Conservation (phyloP, 2,329 filamentous ascomycete species). For the Akanthomyces muscarius region DNA sequence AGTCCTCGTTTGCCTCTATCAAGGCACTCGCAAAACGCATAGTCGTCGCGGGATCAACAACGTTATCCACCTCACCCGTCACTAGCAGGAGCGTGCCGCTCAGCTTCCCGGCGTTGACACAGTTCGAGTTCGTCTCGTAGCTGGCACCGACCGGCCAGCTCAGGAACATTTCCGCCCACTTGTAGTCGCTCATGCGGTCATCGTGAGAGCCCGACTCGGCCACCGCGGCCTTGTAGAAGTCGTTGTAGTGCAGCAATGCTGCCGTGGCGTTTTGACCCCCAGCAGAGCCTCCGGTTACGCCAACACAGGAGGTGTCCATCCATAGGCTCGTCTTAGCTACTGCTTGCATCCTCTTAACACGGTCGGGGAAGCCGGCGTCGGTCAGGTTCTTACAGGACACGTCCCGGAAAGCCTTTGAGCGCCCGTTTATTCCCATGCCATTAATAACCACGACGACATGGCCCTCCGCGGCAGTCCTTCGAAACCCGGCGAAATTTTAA, state of each 20-base stretch:
- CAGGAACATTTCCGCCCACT: conserved; percentile 7
- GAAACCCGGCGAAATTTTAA: conserved; percentile 18
- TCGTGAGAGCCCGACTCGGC: conserved; percentile 22
- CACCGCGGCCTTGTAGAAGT: conserved; percentile 28
- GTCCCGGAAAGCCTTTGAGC: conserved; percentile 28
- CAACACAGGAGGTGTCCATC: conserved; percentile 28
- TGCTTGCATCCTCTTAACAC: conserved; percentile 26
- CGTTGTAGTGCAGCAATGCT: conserved; percentile 25
- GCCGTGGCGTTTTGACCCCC: conserved; percentile 28
- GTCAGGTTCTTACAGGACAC: conserved; percentile 28
- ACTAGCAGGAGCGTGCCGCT: background rate
- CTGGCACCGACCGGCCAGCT: conserved; percentile 1
- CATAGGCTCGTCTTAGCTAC: conserved; percentile 27
- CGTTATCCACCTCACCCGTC: conserved; percentile 9
- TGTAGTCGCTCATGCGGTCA: conserved; percentile 6
- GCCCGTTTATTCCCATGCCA: conserved; percentile 31
- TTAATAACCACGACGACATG: conserved; percentile 29
- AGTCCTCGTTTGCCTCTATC: conserved; percentile 4
- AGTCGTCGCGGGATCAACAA: conserved; percentile 3
- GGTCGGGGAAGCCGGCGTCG: conserved; percentile 28
- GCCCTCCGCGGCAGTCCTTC: conserved; percentile 25
- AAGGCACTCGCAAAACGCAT: conserved; percentile 7
- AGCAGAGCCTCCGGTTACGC: conserved; percentile 28
- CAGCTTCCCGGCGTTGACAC: conserved; percentile 4
- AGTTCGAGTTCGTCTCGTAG: conserved; percentile 3